Percentiles rank a stretch among this genome's conserved stretches.
Evolutionary conservation across 140 eudicot species (phyloP).

Genomic region (Anethum foeniculum): DNA sequence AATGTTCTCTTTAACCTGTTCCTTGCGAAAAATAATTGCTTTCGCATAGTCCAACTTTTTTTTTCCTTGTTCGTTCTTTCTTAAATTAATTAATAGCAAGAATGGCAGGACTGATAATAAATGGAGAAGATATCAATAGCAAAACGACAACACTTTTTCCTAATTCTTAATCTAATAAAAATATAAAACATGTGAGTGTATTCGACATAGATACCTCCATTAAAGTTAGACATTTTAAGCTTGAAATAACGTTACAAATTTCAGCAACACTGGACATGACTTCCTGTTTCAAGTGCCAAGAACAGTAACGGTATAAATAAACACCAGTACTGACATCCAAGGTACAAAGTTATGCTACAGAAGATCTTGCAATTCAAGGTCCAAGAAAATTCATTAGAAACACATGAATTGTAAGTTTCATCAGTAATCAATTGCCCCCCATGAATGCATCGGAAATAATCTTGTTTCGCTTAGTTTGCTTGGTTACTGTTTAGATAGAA

Average conservation of each 20-base stretch:
- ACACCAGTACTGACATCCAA: not conserved
- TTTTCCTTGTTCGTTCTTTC: not conserved
- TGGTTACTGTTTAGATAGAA: not conserved
- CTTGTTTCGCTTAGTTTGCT: not conserved
- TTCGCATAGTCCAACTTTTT: not conserved
- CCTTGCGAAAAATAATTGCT: not conserved
- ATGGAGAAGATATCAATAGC: not conserved
- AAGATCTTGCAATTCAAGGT: not conserved
- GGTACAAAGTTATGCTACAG: conserved; percentile 1
- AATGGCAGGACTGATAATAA: not conserved
- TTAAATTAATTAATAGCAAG: not conserved
- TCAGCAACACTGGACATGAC: not conserved
- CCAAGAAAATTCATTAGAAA: not conserved
- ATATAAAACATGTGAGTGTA: not conserved
- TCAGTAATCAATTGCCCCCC: not conserved
- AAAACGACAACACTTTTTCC: not conserved
- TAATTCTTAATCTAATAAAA: not conserved
- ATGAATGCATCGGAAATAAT: not conserved
- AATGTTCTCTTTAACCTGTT: not conserved
- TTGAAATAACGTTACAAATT: not conserved
- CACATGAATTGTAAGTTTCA: not conserved
- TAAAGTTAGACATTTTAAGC: not conserved
- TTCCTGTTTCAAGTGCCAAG: not conserved
- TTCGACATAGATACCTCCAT: not conserved
- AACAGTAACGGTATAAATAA: not conserved